Conservation (phyloP, 805 yeast genomes). For the Candida nanaspora region DNA sequence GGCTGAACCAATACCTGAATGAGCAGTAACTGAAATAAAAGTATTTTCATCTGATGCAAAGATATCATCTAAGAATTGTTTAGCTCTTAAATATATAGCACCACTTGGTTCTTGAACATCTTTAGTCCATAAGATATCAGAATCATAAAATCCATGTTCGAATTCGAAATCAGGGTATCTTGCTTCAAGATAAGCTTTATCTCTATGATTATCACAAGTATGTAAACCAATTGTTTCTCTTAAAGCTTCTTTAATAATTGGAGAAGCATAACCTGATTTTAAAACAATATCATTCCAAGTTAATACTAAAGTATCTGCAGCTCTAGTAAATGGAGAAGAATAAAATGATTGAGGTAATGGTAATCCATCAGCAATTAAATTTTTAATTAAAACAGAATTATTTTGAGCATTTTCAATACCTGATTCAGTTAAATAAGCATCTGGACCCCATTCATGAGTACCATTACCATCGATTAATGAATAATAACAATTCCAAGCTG, state of each 20-base stretch:
- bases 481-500: constrained; percentile 41
- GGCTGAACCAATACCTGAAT: constrained; percentile 43
- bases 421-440: constrained; percentile 40
- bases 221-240: constrained; percentile 45
- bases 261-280: constrained; percentile 17
- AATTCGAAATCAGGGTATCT: constrained; percentile 36
- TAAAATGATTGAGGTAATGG: constrained; percentile 35
- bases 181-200: constrained; percentile 28
- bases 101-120: constrained; percentile 14
- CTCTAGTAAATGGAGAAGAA: constrained; percentile 45
- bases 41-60: constrained; percentile 15
- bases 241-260: constrained; percentile 36
- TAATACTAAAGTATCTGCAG: constrained; percentile 39
- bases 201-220: constrained; percentile 39
- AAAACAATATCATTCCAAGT: constrained; percentile 36
- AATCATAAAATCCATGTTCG: constrained; percentile 38
- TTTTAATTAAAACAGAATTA: constrained; percentile 18
- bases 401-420: constrained; percentile 39
- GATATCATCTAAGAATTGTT: constrained; percentile 8
- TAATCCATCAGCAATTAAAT: constrained; percentile 11
- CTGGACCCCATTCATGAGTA: constrained; percentile 39
- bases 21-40: constrained; percentile 38
- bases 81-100: constrained; percentile 4
- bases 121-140: constrained; percentile 36
- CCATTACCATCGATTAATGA: constrained; percentile 38